phyloP scores from a whole-genome alignment of 208 protist species.

The Acanthamoeba lenticulata region DNA sequence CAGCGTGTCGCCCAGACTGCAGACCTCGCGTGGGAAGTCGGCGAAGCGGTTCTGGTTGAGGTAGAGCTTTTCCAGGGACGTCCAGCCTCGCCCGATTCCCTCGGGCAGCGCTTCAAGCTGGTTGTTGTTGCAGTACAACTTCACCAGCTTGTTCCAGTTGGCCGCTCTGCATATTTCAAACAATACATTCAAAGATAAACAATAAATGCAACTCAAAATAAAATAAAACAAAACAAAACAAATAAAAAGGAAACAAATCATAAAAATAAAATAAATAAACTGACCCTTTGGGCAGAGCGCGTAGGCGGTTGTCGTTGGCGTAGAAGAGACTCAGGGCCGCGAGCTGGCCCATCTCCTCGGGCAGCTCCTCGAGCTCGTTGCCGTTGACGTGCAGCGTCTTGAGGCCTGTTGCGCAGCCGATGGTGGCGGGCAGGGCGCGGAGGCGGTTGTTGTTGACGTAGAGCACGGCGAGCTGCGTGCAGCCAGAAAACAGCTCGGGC shows the following conservation, averaged over 20 bases:
- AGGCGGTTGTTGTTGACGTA: conserved; percentile 28
- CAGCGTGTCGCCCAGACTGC: not conserved
- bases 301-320: conserved; percentile 20
- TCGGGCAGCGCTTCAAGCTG: not conserved
- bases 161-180: conserved; percentile 20
- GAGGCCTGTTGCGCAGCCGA: not conserved
- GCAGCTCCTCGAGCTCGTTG: conserved; percentile 5
- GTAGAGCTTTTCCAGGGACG: conserved; percentile 3
- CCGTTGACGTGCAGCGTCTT: conserved; percentile 18
- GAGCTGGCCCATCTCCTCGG: conserved; percentile 11
- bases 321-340: not conserved
- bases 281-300: not conserved
- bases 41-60: conserved; percentile 29
- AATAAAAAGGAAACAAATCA: too few species aligned
- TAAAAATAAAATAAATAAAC: not conserved
- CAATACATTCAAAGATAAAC: too few species aligned
- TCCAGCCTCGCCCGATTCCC: not conserved
- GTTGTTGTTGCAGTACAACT: conserved; percentile 48
- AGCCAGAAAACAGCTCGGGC: not conserved
- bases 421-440: not conserved
- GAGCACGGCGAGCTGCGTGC: not conserved
- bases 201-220: too few species aligned
- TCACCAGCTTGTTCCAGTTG: not conserved
- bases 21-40: not conserved
- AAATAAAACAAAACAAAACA: too few species aligned